Base-by-base conservation (phyloP, 2,329 filamentous ascomycete genomes). In the Pseudogymnoascus sp. region DNA sequence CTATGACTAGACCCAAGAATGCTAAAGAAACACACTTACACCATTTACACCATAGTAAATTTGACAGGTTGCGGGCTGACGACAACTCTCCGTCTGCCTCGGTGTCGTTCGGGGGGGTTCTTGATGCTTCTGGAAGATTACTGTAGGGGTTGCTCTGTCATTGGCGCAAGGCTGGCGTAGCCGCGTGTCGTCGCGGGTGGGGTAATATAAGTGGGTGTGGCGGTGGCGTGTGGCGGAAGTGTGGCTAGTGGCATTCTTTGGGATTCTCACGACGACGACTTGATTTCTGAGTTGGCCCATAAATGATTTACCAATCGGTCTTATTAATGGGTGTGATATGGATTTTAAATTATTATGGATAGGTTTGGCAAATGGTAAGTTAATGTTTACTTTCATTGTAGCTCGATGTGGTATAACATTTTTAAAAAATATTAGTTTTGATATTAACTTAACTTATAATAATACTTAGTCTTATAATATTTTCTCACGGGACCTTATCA, bases 31-130 rank as follows among this genome's bases (percentile, higher is more conserved):
- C 10, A 53, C 14, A 35, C 11, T 33, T 11, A 25, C 44, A 8
- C 21, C 28, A 33, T 18, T 33, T 11, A 25, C 44, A 8, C 21
- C 28, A 33, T 18, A 33, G n/a, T 16, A 21, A 14, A 56, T 10
- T 40, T 40, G 35, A 53, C 37, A 33, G 23, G 23, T 11, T 8
- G 8, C 14, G 18, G 28, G 37, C 60, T 47, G 14, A 35, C 60
- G 60, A 40, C 37, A 28, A 62, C 47, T 66, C 53, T 68, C 67
- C 25, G 65, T 33, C 66, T 44, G 63, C 50, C n/a, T 65, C 59
- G 10, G 63, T 67, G 38, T 69, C 65, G n/a, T 66, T 61, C 60
- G 28, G n/a, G 50, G 10, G 28, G 16, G 50, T 56, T 56, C 50
- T 33, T 56, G 50, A 56, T 56, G 28, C n/a, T 56, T 56, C 50